A percentile compares a stretch with the other conserved stretches of the same genome.
These are phyloP conservation scores for Capronia coronata DNA, from an alignment of 2,329 filamentous ascomycete species.

Conservation along the genomic window DNA sequence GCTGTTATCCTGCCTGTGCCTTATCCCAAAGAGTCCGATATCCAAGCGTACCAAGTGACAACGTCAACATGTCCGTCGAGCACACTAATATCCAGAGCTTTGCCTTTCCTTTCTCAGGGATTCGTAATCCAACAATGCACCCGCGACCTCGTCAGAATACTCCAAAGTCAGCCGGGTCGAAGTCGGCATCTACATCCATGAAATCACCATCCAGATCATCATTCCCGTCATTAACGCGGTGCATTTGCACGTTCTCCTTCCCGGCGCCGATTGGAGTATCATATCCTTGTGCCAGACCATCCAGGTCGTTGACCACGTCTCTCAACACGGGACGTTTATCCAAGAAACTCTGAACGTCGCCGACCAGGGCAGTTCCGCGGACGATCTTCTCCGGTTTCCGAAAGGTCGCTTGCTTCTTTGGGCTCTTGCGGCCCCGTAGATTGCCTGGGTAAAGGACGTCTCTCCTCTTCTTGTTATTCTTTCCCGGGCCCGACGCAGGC, in stretches of 20 bases:
- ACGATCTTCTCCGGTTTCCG: conserved; percentile 54
- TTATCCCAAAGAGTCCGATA: no score
- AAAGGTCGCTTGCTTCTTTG: conserved; percentile 32
- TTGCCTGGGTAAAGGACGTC: conserved; percentile 20
- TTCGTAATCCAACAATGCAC: neutral
- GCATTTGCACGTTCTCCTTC: conserved; percentile 11
- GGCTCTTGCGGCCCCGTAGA: conserved; percentile 25
- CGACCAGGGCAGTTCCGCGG: conserved; percentile 42
- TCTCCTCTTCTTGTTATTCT: conserved; percentile 4
- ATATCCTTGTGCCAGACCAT: conserved; percentile 49
- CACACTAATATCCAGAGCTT: no score
- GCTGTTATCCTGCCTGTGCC: no score
- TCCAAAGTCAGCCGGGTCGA: conserved; percentile 17
- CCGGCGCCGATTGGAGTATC: conserved; percentile 26
- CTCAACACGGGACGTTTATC: conserved; percentile 62
- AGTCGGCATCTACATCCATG: conserved; percentile 20
- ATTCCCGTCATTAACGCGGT: neutral
- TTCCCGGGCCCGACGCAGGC: neutral
- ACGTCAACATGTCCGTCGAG: no score
- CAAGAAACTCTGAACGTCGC: conserved; percentile 47
- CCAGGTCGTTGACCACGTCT: conserved; percentile 67
- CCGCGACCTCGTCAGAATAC: neutral
- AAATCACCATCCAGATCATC: conserved; percentile 8
- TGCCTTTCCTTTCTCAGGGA: no score
- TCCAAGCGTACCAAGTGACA: no score